Base-by-base conservation (phyloP, 2,329 filamentous ascomycete species). In the Alternaria postmessia region DNA sequence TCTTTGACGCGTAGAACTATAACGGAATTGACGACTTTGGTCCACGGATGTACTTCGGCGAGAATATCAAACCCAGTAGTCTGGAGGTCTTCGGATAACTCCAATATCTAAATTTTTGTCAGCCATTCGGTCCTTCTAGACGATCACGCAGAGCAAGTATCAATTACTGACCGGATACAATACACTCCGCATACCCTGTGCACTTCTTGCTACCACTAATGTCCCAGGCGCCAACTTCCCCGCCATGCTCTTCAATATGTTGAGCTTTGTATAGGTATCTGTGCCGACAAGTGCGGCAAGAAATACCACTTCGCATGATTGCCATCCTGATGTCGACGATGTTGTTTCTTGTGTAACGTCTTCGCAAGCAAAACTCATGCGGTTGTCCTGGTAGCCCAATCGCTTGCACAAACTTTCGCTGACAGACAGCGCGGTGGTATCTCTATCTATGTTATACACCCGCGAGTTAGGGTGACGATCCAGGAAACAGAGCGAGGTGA, bases 231-330 rank as follows among this genome's bases (percentile, higher is more conserved):
- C 75, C 80, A 85, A 80, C 42, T 74, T 75, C 22, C 44, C 56
- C 2, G 75, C 78, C 3, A 85, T 63, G 1, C 65, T 65, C 7
- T 63, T 54, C 2, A 85, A 51, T 22, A 85, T 78, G 0, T 41
- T 57, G 34, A 82, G 70, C 66, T 86, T 86, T 1, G 80, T 71
- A 0, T 52, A 36, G n/a, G 80, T 78, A 1, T 76, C 75, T 11
- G 71, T 69, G 0, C 84, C 84, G 0, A 86, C 84, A 0, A 86
- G 69, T 1, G 83, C 83, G 3, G 84, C 84, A 4, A 86, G 67
- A 63, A 82, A 85, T 0, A 86, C 81, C 0, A 85, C 80, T 49
- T 85, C 80, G 44, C 79, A 82, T 0, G 60, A 57, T 0, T 52
- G 57, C 60, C 83, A 76, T 16, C 74, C 67, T 26, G 57, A 30